Percentiles rank a stretch among this genome's conserved stretches.
These are phyloP conservation scores for Eucalyptus albens DNA, from an alignment of 345 rosid species.

Conservation along the genomic window DNA sequence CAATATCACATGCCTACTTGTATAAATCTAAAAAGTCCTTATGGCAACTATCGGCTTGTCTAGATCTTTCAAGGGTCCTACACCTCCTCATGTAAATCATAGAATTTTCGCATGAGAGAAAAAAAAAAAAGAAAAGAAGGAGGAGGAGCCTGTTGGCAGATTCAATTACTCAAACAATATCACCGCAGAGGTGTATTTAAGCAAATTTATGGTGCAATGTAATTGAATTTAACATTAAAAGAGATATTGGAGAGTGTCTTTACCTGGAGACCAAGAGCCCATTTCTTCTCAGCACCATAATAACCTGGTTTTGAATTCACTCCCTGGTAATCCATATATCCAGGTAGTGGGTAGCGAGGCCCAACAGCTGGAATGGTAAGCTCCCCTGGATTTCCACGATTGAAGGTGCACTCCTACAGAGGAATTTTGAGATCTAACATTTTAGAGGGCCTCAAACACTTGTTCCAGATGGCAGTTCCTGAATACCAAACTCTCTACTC, in stretches of 20 bases:
- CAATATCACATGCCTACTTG: background rate
- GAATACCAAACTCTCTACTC: background rate
- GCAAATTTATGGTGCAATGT: background rate
- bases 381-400: slow-evolving; percentile 52
- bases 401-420: slow-evolving; percentile 59
- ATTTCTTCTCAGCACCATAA: slow-evolving; percentile 65
- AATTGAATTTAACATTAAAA: background rate
- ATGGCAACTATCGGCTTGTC: background rate
- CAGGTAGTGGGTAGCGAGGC: slow-evolving; percentile 49
- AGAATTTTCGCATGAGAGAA: background rate
- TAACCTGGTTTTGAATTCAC: slow-evolving; percentile 48
- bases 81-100: background rate
- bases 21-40: background rate
- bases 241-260: background rate
- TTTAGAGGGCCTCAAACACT: background rate
- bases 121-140: background rate
- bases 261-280: slow-evolving; percentile 99
- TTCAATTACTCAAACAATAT: background rate
- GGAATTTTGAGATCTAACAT: background rate
- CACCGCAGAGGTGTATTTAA: background rate
- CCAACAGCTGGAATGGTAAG: slow-evolving; percentile 40
- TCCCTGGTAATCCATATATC: slow-evolving; percentile 72
- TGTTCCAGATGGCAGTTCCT: background rate
- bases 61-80: background rate
- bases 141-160: background rate